phyloP scores from a whole-genome alignment of 2,329 filamentous ascomycete species.

The Neofusicoccum ribis region DNA sequence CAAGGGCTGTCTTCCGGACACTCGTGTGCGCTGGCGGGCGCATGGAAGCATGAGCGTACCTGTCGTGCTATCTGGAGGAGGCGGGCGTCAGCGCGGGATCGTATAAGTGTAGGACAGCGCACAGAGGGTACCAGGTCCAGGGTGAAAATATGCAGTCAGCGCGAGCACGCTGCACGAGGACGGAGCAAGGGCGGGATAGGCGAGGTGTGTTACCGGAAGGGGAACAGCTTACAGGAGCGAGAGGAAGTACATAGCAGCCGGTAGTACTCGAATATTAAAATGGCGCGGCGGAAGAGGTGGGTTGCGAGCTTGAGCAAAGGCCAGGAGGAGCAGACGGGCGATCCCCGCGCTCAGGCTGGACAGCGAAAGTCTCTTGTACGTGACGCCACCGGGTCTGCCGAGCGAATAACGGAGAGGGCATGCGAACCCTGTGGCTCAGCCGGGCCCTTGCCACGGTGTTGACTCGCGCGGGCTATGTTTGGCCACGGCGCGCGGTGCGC shows the following conservation, averaged over 20 bases:
- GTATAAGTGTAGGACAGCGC: slow-evolving; percentile 17
- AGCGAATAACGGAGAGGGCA: slow-evolving; percentile 16
- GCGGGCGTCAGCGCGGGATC: background rate
- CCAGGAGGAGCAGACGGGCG: slow-evolving; percentile 13
- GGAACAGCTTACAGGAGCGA: slow-evolving; percentile 12
- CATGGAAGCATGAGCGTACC: slow-evolving; percentile 39
- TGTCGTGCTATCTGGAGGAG: slow-evolving; percentile 18
- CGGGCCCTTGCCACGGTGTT: slow-evolving; percentile 15
- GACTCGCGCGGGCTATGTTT: slow-evolving; percentile 19
- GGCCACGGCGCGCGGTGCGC: slow-evolving; percentile 7
- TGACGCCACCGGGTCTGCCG: slow-evolving; percentile 20
- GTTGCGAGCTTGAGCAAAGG: slow-evolving; percentile 3
- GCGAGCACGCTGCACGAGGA: slow-evolving; percentile 15
- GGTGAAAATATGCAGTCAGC: slow-evolving; percentile 19
- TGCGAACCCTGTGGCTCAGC: slow-evolving; percentile 20
- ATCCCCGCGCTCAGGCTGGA: slow-evolving; percentile 11
- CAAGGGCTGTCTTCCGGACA: slow-evolving; percentile 31
- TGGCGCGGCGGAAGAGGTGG: background rate
- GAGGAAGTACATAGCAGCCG: slow-evolving; percentile 7
- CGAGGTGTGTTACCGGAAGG: slow-evolving; percentile 12
- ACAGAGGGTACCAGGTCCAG: slow-evolving; percentile 15
- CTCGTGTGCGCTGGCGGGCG: slow-evolving; percentile 36
- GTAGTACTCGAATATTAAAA: slow-evolving; percentile 11
- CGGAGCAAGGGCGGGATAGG: slow-evolving; percentile 12
- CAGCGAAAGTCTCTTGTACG: slow-evolving; percentile 18